Evolutionary conservation across 768 basidiomycete genomes (phyloP), one percentile per base, ranked within the genome.

Genomic region (Calocera viscosa): DNA sequence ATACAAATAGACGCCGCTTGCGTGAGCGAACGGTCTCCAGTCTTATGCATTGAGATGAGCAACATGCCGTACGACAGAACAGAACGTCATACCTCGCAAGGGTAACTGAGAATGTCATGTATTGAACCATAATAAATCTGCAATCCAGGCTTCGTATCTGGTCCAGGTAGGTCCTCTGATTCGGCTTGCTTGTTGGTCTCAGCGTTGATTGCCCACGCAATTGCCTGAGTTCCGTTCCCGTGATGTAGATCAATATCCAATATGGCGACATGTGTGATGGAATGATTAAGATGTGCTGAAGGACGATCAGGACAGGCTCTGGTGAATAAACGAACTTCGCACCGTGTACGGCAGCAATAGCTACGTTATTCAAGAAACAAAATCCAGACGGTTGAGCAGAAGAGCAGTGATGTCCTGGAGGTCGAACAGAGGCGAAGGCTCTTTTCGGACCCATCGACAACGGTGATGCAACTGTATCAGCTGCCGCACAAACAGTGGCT

Each of bases 301-400:
- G 11, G 24, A n/a, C 49, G 17, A 43, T 63, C 41, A 24, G 14
- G 17, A 40, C 26, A 26, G 24, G 47, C 38, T 41, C 12, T 49
- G 68, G 35, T 33, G 11, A 10, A 11, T 65, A 64, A 12, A 14
- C 32, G 22, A 2, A 28, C 28, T 32, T 8, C 2, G 26, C 11
- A 93, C 93, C 94, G 73, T 97, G 91, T 16, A 92, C 91, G 34
- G 93, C 93, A 0, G 82, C 94, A 1, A 97, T 82, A 0, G 88
- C 87, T 0, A 96, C 89, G 72, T 98, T 99, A 70, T 97, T 97
- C 33, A 96, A 82, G 71, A 94, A 96, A 75, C 95, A 97, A 74
- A 97, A 98, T 0, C 95, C 95, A 11, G 85, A 87, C 0, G 95
- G 95, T 0, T 84, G 84, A 68, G 93, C 85, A 75, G 94, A 92